Evolutionary conservation across 805 yeast species (phyloP), one percentile per base, ranked within the genome.

Genomic region (Lachancea meyersii): DNA sequence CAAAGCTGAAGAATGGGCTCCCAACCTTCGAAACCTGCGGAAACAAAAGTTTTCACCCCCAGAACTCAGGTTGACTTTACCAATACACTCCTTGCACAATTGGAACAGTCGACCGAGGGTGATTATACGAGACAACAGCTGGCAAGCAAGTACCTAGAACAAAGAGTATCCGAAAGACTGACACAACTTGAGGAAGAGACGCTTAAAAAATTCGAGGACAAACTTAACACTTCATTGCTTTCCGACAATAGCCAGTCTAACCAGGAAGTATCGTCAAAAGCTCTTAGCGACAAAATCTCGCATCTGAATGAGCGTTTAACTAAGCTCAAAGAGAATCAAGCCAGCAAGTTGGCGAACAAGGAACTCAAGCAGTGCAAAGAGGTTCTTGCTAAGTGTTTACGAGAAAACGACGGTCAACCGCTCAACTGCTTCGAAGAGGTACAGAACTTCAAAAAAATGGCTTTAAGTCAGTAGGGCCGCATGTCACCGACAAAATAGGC

Each of bases 381-480:
- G 2, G 72, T 68, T 9, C 77, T 87, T 20, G 65, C 73, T 20
- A 55, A 66, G 32, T 86, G 96, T 61, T 70, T 86, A 56, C 37
- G 57, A 13, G 73, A 73, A 38, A 81, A 80, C 60, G 64, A 72
- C 48, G 82, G 79, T 18, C 79, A 72, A 58, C 80, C 84, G 18
- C 72, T 86, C 60, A 80, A 83, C 61, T 86, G 96, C 61, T 83
- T 88, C 82, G 86, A 82, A 31, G 85, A 83, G 57, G 85, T 85
- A 16, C 77, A 81, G 56, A 65, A 71, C 43, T 86, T 86, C 63
- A 83, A 79, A 58, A 71, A 70, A 49, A 61, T 77, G 48, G 83
- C 79, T 14, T 68, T 69, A 50, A 67, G 70, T 48, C 65, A 75
- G n/a, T n/a, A n/a, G n/a, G n/a, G n/a, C n/a, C n/a, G n/a, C n/a